Conservation (phyloP, 176 grass and related monocot species). For the Pontederia paniculata region DNA sequence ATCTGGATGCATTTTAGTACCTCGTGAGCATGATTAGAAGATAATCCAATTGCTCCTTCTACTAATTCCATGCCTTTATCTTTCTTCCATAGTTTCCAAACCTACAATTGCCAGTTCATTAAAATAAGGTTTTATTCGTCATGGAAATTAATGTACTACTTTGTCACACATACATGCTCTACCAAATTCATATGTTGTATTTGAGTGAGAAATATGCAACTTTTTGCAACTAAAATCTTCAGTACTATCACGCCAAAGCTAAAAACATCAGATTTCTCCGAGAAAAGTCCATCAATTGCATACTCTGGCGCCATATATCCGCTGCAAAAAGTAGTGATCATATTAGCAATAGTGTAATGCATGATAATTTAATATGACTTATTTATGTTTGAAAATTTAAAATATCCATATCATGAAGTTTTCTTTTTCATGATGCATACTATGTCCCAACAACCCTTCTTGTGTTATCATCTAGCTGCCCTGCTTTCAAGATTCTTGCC, state of each 20-base stretch:
- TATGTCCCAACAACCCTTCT: no score
- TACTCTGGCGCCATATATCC: background rate
- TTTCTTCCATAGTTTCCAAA: background rate
- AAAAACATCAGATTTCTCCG: no score
- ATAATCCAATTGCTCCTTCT: background rate
- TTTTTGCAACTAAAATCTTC: background rate
- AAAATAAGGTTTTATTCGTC: background rate
- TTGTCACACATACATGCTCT: background rate
- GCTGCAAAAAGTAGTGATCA: background rate
- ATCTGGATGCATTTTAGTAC: background rate
- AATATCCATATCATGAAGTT: slow-evolving; percentile 16
- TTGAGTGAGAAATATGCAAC: background rate
- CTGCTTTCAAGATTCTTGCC: no score
- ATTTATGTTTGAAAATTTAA: no score
- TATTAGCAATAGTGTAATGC: background rate
- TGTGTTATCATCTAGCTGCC: no score
- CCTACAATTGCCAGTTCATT: background rate
- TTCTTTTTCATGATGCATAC: slow-evolving; percentile 10
- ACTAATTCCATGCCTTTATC: background rate
- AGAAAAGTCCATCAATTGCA: no score
- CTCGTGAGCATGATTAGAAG: background rate
- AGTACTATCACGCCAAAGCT: background rate
- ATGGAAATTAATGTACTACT: background rate
- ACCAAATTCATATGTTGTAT: background rate
- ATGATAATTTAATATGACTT: background rate